Evolutionary conservation across 176 grass and related monocot genomes (phyloP), one percentile per base, ranked within the genome.

Genomic region (Puya raimondii): DNA sequence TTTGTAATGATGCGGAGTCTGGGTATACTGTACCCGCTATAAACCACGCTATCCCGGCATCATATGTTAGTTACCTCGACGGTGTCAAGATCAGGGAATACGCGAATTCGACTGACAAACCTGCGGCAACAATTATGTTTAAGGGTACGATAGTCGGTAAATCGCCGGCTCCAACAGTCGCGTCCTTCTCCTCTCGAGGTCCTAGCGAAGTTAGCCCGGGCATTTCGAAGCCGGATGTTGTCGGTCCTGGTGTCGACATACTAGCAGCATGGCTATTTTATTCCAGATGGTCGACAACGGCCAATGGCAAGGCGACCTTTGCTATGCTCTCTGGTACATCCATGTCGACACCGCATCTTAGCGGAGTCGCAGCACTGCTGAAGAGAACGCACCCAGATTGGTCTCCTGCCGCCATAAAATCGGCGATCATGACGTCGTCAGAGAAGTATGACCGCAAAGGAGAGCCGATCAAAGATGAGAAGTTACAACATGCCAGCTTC

Each of bases 171-270:
- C 89, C 89, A 1, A 47, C 85, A 0, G 66, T 88, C 11, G 64
- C 42, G 2, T 70, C 1, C 15, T 92, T 92, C 77, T 92, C 90
- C 11, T 92, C 86, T 0, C 71, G 90, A 1, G 90, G 86, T 4
- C 90, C 90, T 0, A 90, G 64, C 61, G 1, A 0, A 0, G 48
- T 57, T 48, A 77, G 51, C 66, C 47, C 73, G 1, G 77, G 70
- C 33, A 82, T 83, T 7, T 63, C 86, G 12, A 90, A 90, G 70
- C 83, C 87, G 18, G 83, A 80, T 65, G 53, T 90, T 73, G 72
- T 69, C 1, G 86, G 82, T 1, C 86, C 82, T 1, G 82, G 86
- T 0, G 82, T 85, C n/a, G 79, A 64, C 79, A 67, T 89, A 1
- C 79, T 82, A 14, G 86, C 82, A 4, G 86, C 82, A 1, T 85